Evolutionary conservation across 768 basidiomycete genomes (phyloP).

Genomic region (Russula lepida): DNA sequence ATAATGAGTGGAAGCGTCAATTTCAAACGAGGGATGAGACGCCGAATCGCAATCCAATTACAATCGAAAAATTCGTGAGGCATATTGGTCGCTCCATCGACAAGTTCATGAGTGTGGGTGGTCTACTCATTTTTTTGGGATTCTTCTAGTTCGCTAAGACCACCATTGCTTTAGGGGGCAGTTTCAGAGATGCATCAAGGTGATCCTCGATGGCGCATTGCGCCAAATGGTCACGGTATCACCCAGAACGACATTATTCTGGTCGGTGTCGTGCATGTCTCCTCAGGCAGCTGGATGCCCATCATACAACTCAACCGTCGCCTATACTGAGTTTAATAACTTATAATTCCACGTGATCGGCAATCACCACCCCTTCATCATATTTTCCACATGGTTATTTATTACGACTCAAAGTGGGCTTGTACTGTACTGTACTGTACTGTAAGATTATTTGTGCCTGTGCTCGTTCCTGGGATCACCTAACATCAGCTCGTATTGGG

Average conservation of each 20-base stretch:
- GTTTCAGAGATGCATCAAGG: slow-evolving; percentile 9
- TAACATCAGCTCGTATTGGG: not conserved
- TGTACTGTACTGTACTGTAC: not conserved
- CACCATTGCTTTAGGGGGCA: not conserved
- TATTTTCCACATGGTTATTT: not conserved
- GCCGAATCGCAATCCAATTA: slow-evolving; percentile 15
- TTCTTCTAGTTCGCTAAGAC: not conserved
- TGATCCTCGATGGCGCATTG: slow-evolving; percentile 19
- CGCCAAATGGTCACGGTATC: slow-evolving; percentile 13
- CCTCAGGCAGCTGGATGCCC: slow-evolving; percentile 22
- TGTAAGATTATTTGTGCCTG: not conserved
- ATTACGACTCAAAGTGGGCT: not conserved
- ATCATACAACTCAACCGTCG: slow-evolving; percentile 20
- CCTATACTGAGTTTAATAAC: not conserved
- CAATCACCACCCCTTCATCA: not conserved
- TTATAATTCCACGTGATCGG: not conserved
- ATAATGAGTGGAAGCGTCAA: slow-evolving; percentile 20
- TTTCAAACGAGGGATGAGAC: slow-evolving; percentile 22
- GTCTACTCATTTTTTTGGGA: not conserved
- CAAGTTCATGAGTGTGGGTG: slow-evolving; percentile 15
- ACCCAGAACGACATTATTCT: slow-evolving; percentile 14
- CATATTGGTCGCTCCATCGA: slow-evolving; percentile 20
- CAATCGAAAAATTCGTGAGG: slow-evolving; percentile 16
- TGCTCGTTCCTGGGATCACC: not conserved
- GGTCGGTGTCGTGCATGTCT: slow-evolving; percentile 19